phyloP scores from a whole-genome alignment of 2,329 filamentous ascomycete genomes.

The Aspergillus tubingensis region DNA sequence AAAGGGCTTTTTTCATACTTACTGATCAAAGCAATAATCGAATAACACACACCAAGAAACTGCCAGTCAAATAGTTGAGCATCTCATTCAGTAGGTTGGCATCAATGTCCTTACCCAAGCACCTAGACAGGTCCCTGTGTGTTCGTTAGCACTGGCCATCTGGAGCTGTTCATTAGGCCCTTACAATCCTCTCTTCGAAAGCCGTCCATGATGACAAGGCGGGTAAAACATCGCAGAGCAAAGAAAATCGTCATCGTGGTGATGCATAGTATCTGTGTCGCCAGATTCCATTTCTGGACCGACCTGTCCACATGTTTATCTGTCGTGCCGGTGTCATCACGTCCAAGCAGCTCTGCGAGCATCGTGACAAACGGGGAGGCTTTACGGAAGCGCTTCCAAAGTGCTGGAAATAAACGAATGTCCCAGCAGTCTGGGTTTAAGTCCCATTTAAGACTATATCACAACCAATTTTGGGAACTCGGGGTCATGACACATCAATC shows the following conservation, averaged over 20 bases:
- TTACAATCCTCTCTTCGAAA: constrained; percentile 31
- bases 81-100: not conserved
- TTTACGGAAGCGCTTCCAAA: not conserved
- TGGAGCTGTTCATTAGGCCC: constrained; percentile 4
- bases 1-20: not conserved
- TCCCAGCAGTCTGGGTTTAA: not conserved
- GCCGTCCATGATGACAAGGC: constrained; percentile 25
- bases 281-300: constrained; percentile 30
- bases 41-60: constrained; percentile 28
- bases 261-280: constrained; percentile 32
- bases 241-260: constrained; percentile 30
- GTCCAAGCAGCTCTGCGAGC: constrained; percentile 9
- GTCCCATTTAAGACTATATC: not conserved
- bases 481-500: not conserved
- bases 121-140: constrained; percentile 21
- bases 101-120: constrained; percentile 17
- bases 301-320: constrained; percentile 17
- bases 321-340: constrained; percentile 1
- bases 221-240: constrained; percentile 26
- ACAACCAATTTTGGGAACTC: not conserved
- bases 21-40: constrained; percentile 28
- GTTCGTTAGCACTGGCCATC: not conserved
- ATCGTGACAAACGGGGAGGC: constrained; percentile 5
- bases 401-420: no score
- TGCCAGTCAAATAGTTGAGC: not conserved